phyloP scores from a whole-genome alignment of 2,329 filamentous ascomycete genomes.

The Rutstroemia sp. region DNA sequence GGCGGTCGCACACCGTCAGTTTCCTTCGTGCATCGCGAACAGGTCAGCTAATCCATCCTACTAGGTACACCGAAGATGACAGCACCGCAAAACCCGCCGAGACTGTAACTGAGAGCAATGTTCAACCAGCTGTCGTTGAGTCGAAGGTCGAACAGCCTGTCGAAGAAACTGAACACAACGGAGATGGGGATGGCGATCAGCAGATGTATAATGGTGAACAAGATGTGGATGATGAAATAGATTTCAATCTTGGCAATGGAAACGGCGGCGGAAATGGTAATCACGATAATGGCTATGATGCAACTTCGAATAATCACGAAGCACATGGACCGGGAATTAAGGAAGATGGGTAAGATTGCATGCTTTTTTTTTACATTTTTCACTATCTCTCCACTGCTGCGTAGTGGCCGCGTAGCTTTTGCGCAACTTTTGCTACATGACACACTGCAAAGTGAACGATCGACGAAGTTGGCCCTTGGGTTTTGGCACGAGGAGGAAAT shows the following conservation, averaged over 20 bases:
- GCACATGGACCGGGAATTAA: conserved; percentile 63
- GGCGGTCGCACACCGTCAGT: background rate
- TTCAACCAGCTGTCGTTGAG: conserved; percentile 19
- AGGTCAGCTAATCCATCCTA: conserved; percentile 7
- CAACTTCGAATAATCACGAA: conserved; percentile 25
- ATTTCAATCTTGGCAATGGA: conserved; percentile 48
- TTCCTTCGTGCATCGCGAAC: background rate
- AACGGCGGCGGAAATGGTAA: conserved; percentile 27
- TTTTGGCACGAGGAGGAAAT: background rate
- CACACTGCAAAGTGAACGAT: background rate
- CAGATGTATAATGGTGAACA: conserved; percentile 38
- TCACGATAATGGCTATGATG: conserved; percentile 13
- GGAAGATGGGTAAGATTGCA: conserved; percentile 77
- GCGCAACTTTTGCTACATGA: background rate
- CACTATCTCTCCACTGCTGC: conserved; percentile 14
- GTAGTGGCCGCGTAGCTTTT: conserved; percentile 10
- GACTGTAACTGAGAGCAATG: conserved; percentile 26
- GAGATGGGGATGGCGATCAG: conserved; percentile 31
- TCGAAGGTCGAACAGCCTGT: conserved; percentile 20
- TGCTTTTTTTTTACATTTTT: conserved; percentile 16
- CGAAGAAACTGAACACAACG: conserved; percentile 30
- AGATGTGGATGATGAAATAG: conserved; percentile 50
- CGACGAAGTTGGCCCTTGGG: background rate
- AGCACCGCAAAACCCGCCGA: conserved; percentile 34
- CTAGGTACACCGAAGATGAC: conserved; percentile 62